These are phyloP conservation scores for Aschersonia sp. DNA, from an alignment of 2,329 filamentous ascomycete species.

Conservation along the genomic window DNA sequence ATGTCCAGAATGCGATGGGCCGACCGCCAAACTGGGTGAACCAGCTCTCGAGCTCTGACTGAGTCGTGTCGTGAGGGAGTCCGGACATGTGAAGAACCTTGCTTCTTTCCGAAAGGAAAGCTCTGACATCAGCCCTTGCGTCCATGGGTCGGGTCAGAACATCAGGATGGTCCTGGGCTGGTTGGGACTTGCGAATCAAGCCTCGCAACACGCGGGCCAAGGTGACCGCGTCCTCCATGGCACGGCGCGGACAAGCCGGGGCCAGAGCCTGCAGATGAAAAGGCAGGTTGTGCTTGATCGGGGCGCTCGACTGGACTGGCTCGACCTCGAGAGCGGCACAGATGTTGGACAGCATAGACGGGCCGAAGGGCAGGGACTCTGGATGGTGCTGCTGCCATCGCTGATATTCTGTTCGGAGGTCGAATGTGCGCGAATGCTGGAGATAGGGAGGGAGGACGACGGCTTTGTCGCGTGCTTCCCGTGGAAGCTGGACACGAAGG, in stretches of 20 bases:
- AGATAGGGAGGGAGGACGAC: conserved; percentile 93
- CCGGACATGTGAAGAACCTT: conserved; percentile 98
- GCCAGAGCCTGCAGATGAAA: conserved; percentile 95
- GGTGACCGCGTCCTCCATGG: conserved; percentile 95
- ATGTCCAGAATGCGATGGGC: conserved; percentile 97
- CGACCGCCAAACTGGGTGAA: conserved; percentile 97
- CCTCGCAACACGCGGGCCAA: conserved; percentile 84
- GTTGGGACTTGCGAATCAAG: conserved; percentile 91
- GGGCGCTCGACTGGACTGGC: conserved; percentile 90
- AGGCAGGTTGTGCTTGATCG: conserved; percentile 96
- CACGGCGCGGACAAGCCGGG: conserved; percentile 84
- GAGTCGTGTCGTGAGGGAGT: conserved; percentile 91
- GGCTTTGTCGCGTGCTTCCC: conserved; percentile 95
- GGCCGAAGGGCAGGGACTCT: conserved; percentile 91
- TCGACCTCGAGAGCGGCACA: conserved; percentile 97
- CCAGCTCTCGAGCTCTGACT: conserved; percentile 98
- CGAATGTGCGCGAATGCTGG: conserved; percentile 94
- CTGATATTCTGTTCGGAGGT: conserved; percentile 93
- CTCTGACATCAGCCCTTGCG: conserved; percentile 86
- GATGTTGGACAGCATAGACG: conserved; percentile 91
- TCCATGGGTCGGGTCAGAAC: conserved; percentile 93
- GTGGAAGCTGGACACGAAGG: conserved; percentile 89
- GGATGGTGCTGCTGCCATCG: conserved; percentile 98
- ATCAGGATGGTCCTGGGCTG: conserved; percentile 83
- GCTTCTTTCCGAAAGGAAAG: conserved; percentile 89